Evolutionary conservation across 2,329 filamentous ascomycete species (phyloP), one percentile per base, ranked within the genome.

Genomic region (Alternaria viburni): DNA sequence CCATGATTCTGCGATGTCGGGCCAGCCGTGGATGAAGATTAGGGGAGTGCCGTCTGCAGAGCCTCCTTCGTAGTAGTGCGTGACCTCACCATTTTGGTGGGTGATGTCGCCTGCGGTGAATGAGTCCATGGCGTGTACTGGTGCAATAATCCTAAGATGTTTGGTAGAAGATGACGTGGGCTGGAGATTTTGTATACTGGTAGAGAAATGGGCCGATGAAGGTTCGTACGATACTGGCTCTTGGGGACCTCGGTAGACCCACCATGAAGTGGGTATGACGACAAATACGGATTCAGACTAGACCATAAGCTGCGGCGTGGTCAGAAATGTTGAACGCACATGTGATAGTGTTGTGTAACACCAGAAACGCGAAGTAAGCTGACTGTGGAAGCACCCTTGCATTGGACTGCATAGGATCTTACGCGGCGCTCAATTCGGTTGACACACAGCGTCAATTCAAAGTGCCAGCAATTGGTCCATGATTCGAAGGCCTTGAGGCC

Each of bases 1-100:
- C 79, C 79, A 81, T 15, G 71, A 71, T 50, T 76, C 72, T 7
- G 69, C 78, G 52, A 80, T 75, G 15, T 74, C 79, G 0, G 78
- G 77, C 79, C 79, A 81, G 50, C 72, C 73, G 62, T 75, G 73
- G 21, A 75, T 61, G 66, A 75, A 74, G 54, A 75, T 68, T 1
- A 75, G 23, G 13, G 72, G 70, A 9, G 61, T 70, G 8, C 73
- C 72, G 19, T 70, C 32, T 30, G 63, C 54, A 1, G 66, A 68
- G 5, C 73, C 72, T 28, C 67, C 69, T 55, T 72, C 70, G 41
- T 71, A 71, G 65, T 75, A 75, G 54, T 67, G 69, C 9, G 72
- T 75, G 1, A 57, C 65, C 23, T 74, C 58, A 7, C 70, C 69
- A 17, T 69, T 73, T 26, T 63, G 64, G 60, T 61, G 71, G 17